A percentile compares a stretch with the other conserved stretches of the same genome.
Conservation (phyloP, 768 basidiomycete species). For the Crucibulum laeve region DNA sequence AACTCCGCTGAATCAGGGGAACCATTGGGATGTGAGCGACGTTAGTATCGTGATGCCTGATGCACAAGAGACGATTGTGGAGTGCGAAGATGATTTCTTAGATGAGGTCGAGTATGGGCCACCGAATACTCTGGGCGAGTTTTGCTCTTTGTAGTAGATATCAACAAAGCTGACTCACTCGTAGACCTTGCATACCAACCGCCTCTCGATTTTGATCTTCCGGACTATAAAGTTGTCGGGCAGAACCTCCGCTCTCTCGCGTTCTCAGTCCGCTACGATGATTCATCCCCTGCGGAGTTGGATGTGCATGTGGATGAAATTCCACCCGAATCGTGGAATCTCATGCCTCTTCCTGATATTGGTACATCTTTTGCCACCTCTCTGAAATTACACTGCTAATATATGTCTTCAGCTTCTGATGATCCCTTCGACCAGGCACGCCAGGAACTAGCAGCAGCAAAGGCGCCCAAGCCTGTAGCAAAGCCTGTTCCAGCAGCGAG, state of each 20-base stretch:
- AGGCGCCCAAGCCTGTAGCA: neutral
- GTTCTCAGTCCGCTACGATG: conserved; percentile 26
- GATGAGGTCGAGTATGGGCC: conserved; percentile 53
- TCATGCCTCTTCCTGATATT: conserved; percentile 21
- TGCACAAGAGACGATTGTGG: conserved; percentile 17
- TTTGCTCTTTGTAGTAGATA: neutral
- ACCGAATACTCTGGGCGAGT: conserved; percentile 39
- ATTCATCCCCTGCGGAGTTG: conserved; percentile 22
- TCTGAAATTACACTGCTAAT: neutral
- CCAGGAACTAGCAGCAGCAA: neutral
- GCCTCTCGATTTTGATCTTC: conserved; percentile 39
- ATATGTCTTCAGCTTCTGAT: neutral
- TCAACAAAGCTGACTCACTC: neutral
- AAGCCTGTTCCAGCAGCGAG: neutral
- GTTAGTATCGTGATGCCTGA: conserved; percentile 27
- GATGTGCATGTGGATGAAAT: conserved; percentile 19
- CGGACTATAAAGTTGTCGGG: conserved; percentile 38
- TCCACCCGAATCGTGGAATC: conserved; percentile 21
- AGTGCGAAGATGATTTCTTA: conserved; percentile 26
- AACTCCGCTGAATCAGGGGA: conserved; percentile 62
- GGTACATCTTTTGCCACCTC: conserved; percentile 11
- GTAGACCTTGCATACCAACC: conserved; percentile 39
- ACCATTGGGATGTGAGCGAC: conserved; percentile 77
- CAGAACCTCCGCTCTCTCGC: conserved; percentile 27
- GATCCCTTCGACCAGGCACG: neutral